Base-by-base conservation (phyloP, 805 yeast species). In the Hanseniaspora lindneri region DNA sequence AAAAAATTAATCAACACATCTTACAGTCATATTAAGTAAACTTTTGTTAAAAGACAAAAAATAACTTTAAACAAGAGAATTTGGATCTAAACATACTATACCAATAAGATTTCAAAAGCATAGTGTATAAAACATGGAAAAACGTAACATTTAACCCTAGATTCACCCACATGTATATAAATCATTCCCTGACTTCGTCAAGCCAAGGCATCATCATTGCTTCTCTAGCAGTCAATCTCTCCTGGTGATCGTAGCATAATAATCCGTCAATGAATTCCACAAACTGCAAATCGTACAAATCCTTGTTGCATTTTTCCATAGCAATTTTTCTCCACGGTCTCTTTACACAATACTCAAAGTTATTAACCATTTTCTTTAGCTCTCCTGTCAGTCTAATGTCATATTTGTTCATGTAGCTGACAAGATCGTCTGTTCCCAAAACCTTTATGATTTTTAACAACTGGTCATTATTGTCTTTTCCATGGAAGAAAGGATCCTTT, bases 401-500 rank as follows among this genome's bases (percentile, higher is more conserved):
- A 61, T 88, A 88, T 63, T 80, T 86, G 30, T 68, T 62, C 57
- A 83, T 66, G 61, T 87, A 88, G 34, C 67, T 68, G 63, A 75
- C 73, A 52, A 88, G 70, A 51, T 80, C 85, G 47, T 83, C 88
- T 1, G 95, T 83, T 2, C 96, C 96, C 57, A 88, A 67, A 0
- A 88, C 87, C 55, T 86, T 75, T 4, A 84, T 87, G 54, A 88
- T 88, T 62, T 88, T 89, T 43, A 88, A 86, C 56, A 88, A 69
- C 63, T 88, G 96, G 64, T 88, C 96, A 37, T 83, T 81, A 63
- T 88, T 87, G 43, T 94, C 83, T 51, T 79, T 82, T 19, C 96
- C 96, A 57, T 85, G 82, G 71, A 88, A 88, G 55, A 88, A 83
- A 6, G 96, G 96, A 57, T 88, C 96, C 62, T 80, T 83, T 60